Base-by-base conservation (phyloP, 2,329 filamentous ascomycete species). In the Aspergillus calidoustus region DNA sequence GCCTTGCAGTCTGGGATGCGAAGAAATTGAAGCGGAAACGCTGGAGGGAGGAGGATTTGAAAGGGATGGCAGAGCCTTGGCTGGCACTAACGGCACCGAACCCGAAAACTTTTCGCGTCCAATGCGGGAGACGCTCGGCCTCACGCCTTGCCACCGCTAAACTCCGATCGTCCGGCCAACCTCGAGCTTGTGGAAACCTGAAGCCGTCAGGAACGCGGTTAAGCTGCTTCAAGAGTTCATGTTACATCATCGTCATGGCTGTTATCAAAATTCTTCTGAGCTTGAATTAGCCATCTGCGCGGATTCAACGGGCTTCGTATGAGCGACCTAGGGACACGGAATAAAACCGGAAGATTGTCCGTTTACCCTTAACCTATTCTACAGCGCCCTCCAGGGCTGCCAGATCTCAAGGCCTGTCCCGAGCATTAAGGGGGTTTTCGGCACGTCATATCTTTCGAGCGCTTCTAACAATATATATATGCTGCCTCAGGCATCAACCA, bases 41-140 rank as follows among this genome's bases (percentile, higher is more conserved):
- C 23, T 25, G 41, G 49, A 59, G 63, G 61, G 61, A 62, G 60
- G 64, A 70, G 58, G 62, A 65, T 67, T 68, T 71, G 66, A 68
- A 72, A 72, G 66, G 66, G 69, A 72, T 71, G 68, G 61, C 51
- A 49, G 54, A 47, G 34, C 56, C 60, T 54, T 52, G 51, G 25
- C 61, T 44, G 67, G 61, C 59, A 64, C 66, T 68, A 67, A 60
- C 64, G 66, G 64, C 63, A 59, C 64, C 65, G 56, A 65, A 64
- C 65, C 71, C 71, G 71, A 73, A 73, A 72, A 72, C 69, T 73
- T 73, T 74, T 73, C 71, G 71, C 69, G 51, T 67, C 66, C 70
- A 68, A 67, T 70, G 67, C 65, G 63, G 67, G 63, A 56, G 55
- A 57, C 56, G 51, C 54, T 64, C 61, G 63, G 64, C 41, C 46